Conservation (phyloP, 2,329 filamentous ascomycete species). For the Colletotrichum siamense region DNA sequence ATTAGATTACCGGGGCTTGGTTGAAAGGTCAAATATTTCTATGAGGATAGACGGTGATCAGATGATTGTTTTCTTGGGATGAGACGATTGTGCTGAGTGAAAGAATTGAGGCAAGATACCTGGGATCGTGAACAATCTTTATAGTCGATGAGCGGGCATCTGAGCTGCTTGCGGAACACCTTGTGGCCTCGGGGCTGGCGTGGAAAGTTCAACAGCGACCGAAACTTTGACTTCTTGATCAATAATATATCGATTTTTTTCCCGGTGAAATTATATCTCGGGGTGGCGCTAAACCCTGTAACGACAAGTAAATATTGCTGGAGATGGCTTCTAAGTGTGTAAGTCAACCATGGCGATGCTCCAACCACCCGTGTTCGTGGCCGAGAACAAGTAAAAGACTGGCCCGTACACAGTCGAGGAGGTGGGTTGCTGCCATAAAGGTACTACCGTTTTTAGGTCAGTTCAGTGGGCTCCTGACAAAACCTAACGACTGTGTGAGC, state of each 20-base stretch:
- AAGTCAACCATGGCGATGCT: not conserved
- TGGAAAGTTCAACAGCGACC: not conserved
- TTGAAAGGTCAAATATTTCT: not conserved
- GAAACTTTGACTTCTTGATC: not conserved
- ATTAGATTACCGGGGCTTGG: not conserved
- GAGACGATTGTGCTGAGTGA: not conserved
- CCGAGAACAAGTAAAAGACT: not conserved
- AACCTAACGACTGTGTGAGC: not conserved
- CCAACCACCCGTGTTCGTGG: not conserved
- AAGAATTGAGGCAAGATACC: not conserved
- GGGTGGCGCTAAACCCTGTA: not conserved
- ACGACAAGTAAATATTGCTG: not conserved
- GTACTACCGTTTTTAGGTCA: not conserved
- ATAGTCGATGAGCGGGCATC: not conserved
- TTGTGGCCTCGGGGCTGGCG: not conserved
- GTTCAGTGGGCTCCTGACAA: not conserved
- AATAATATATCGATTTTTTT: not conserved
- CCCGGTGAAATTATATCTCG: not conserved
- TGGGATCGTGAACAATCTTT: not conserved
- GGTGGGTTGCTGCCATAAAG: not conserved
- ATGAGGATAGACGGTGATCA: not conserved
- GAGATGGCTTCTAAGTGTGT: not conserved
- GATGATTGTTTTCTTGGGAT: not conserved
- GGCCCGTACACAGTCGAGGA: not conserved
- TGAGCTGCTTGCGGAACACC: not conserved